These are phyloP conservation scores for Neoscytalidium dimidiatum DNA, from an alignment of 2,329 filamentous ascomycete genomes.

Conservation along the genomic window DNA sequence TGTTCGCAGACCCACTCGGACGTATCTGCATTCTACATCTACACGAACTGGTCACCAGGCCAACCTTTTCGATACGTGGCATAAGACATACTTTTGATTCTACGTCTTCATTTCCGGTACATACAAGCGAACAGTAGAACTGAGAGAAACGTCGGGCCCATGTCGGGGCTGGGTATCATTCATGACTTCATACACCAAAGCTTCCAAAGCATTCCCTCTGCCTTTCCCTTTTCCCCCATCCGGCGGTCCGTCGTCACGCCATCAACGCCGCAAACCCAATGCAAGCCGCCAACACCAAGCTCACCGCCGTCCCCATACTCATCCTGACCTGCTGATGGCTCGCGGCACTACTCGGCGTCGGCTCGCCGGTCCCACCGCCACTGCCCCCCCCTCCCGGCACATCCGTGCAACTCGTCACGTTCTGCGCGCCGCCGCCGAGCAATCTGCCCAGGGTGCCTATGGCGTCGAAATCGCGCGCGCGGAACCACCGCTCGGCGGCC, in stretches of 20 bases:
- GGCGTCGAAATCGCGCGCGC: constrained; percentile 24
- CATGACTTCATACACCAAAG: neutral
- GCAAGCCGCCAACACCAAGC: constrained; percentile 7
- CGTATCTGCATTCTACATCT: too few relatives aligned
- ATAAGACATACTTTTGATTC: too few relatives aligned
- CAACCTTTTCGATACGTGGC: too few relatives aligned
- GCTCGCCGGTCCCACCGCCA: neutral
- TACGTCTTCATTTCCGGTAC: too few relatives aligned
- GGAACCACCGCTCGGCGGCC: constrained; percentile 22
- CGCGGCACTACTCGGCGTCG: constrained; percentile 2
- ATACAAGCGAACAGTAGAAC: too few relatives aligned
- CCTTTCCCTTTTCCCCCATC: neutral
- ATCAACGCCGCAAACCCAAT: constrained; percentile 18
- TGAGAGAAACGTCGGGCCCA: neutral
- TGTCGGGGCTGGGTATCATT: constrained; percentile 8
- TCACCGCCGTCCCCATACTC: constrained; percentile 11
- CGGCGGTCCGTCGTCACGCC: neutral
- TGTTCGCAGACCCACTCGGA: too few relatives aligned
- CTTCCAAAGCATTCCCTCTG: neutral
- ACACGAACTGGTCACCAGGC: too few relatives aligned
- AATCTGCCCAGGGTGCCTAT: constrained; percentile 24
- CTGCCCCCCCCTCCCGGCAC: neutral
- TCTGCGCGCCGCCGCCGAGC: constrained; percentile 25
- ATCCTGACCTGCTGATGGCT: constrained; percentile 7
- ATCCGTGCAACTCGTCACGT: constrained; percentile 26